A percentile compares a stretch with the other conserved stretches of the same genome.
phyloP scores from a whole-genome alignment of 768 basidiomycete species.

The Galerina sulciceps region DNA sequence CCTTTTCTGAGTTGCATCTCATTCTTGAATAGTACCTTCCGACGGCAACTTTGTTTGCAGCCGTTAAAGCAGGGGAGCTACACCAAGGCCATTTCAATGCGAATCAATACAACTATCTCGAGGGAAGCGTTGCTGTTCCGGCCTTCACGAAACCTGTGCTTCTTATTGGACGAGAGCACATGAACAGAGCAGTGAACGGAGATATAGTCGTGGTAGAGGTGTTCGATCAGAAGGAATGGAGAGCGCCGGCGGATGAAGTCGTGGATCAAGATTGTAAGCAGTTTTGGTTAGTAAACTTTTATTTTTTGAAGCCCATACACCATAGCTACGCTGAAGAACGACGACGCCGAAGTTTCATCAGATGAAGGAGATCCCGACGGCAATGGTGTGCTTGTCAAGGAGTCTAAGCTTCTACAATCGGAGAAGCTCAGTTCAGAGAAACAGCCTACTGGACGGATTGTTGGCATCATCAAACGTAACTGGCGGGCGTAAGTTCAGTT shows the following conservation, averaged over 20 bases:
- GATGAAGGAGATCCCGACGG: conserved; percentile 53
- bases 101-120: conserved; percentile 94
- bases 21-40: conserved; percentile 70
- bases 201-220: conserved; percentile 92
- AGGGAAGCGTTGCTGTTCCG: conserved; percentile 85
- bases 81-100: conserved; percentile 96
- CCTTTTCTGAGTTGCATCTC: not conserved
- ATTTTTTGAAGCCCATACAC: not conserved
- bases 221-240: conserved; percentile 89
- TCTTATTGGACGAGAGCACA: conserved; percentile 86
- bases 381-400: conserved; percentile 40
- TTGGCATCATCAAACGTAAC: conserved; percentile 92
- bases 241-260: conserved; percentile 88
- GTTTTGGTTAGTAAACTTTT: not conserved
- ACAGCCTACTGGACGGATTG: conserved; percentile 90
- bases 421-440: conserved; percentile 55
- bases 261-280: conserved; percentile 87
- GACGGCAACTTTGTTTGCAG: conserved; percentile 70
- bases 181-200: conserved; percentile 95
- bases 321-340: conserved; percentile 80
- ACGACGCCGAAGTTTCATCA: conserved; percentile 81
- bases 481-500: conserved; percentile 83
- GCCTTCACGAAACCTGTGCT: conserved; percentile 79
- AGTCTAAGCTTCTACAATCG: conserved; percentile 44
- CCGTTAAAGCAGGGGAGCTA: conserved; percentile 81